Percentiles rank a stretch among this genome's conserved stretches.
phyloP scores from a whole-genome alignment of 169 alveolate genomes.

The Miamiensis avidus region DNA sequence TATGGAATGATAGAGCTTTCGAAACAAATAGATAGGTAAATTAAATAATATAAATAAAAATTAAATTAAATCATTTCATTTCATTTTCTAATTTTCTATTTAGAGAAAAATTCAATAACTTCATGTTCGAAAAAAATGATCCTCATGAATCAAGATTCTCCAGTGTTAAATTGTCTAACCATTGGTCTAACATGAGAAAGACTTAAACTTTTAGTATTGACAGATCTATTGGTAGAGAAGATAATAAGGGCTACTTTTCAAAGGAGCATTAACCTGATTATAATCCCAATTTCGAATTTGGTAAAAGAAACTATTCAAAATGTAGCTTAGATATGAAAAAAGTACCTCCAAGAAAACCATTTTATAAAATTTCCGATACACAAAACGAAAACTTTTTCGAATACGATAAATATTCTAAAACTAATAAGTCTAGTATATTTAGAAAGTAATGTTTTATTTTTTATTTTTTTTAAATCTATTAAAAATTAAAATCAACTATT shows the following conservation, averaged over 20 bases:
- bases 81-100: background rate
- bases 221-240: constrained; percentile 40
- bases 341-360: constrained; percentile 33
- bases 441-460: constrained; percentile 18
- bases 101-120: background rate
- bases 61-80: too few relatives aligned
- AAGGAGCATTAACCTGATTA: constrained; percentile 47
- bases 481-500: background rate
- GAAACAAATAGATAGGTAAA: constrained; percentile 30
- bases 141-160: constrained; percentile 44
- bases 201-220: constrained; percentile 19
- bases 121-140: constrained; percentile 23
- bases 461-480: background rate
- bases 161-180: constrained; percentile 8
- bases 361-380: constrained; percentile 24
- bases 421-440: constrained; percentile 21
- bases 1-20: constrained; percentile 25
- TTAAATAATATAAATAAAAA: background rate
- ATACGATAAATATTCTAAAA: constrained; percentile 26
- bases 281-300: constrained; percentile 39
- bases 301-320: constrained; percentile 29
- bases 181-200: constrained; percentile 39
- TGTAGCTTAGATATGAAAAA: constrained; percentile 36
- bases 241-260: constrained; percentile 32
- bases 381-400: constrained; percentile 40